phyloP scores from a whole-genome alignment of 2,329 filamentous ascomycete genomes.

The Chaetomium olivaceum region DNA sequence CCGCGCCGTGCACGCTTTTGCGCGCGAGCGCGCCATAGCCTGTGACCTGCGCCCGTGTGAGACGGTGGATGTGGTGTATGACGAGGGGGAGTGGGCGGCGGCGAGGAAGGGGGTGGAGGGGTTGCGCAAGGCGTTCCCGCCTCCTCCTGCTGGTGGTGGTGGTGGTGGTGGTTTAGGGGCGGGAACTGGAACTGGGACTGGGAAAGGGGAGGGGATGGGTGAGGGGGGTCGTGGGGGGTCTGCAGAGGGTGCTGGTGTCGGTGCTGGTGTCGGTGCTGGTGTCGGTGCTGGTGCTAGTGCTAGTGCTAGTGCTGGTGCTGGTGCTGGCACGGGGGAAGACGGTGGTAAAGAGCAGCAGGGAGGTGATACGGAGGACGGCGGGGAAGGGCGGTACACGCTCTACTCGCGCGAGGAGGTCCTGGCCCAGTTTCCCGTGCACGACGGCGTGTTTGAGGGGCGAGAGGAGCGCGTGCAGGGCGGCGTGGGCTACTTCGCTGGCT shows the following conservation, averaged over 20 bases:
- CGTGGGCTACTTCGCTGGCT: conserved; percentile 49
- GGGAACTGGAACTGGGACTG: no score
- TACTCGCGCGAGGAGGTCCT: conserved; percentile 45
- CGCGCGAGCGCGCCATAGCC: conserved; percentile 45
- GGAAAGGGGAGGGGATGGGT: no score
- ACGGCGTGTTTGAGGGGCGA: conserved; percentile 17
- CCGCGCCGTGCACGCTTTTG: conserved; percentile 56
- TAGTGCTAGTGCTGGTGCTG: not conserved
- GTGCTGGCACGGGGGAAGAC: not conserved
- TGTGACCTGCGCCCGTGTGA: conserved; percentile 53
- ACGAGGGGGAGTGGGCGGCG: conserved; percentile 44
- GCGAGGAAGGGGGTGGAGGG: conserved; percentile 44
- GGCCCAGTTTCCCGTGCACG: conserved; percentile 40
- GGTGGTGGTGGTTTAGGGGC: no score
- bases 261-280: not conserved
- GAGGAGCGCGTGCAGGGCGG: conserved; percentile 46
- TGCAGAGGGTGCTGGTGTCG: not conserved
- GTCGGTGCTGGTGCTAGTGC: no score
- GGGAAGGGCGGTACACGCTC: conserved; percentile 46
- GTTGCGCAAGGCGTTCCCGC: no score
- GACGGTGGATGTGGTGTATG: conserved; percentile 61
- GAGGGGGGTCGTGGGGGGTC: no score
- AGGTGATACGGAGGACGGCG: conserved; percentile 33
- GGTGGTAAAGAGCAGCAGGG: no score
- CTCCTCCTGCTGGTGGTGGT: no score